Percentiles rank a stretch among this genome's conserved stretches.
Evolutionary conservation across 1,139 yeast genomes (phyloP).

Genomic region (Protomyces inundatus): DNA sequence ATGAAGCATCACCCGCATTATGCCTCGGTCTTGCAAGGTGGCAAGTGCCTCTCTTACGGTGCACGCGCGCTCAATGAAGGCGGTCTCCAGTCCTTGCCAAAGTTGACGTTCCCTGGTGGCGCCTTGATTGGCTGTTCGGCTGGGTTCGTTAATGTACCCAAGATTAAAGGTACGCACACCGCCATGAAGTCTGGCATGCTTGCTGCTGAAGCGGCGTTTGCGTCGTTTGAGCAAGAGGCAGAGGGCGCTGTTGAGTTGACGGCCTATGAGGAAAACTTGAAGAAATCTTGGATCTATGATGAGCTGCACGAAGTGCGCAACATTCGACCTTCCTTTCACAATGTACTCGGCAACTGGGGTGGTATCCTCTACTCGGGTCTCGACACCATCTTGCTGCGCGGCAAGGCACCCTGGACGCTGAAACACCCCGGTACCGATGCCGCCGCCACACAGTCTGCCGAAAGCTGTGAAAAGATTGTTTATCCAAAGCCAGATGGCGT

Average conservation of each 20-base stretch:
- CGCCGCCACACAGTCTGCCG: conserved; percentile 61
- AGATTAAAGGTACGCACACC: conserved; percentile 96
- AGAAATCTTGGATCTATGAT: conserved; percentile 75
- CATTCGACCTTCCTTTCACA: conserved; percentile 81
- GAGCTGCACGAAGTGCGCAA: conserved; percentile 81
- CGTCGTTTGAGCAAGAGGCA: conserved; percentile 47
- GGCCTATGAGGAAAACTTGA: conserved; percentile 58
- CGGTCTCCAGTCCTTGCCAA: conserved; percentile 86
- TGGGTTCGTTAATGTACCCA: conserved; percentile 94
- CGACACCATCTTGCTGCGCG: conserved; percentile 71
- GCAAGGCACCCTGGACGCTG: conserved; percentile 84
- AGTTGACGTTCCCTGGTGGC: conserved; percentile 90
- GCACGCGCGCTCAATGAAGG: conserved; percentile 97
- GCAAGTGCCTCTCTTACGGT: conserved; percentile 87
- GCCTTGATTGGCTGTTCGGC: conserved; percentile 91
- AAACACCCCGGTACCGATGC: conserved; percentile 68
- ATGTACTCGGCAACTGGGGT: conserved; percentile 64
- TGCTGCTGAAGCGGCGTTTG: conserved; percentile 81
- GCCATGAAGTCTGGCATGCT: conserved; percentile 93
- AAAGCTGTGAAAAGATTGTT: conserved; percentile 59
- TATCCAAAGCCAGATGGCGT: conserved; percentile 94
- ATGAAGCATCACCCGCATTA: conserved; percentile 90
- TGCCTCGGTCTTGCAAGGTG: conserved; percentile 69
- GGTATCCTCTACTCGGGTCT: conserved; percentile 82
- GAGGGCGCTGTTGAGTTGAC: conserved; percentile 49